Percentiles rank a stretch among this genome's conserved stretches.
These are phyloP conservation scores for Solanum hybrid DNA, from an alignment of 305 asterid genomes.

Conservation along the genomic window DNA sequence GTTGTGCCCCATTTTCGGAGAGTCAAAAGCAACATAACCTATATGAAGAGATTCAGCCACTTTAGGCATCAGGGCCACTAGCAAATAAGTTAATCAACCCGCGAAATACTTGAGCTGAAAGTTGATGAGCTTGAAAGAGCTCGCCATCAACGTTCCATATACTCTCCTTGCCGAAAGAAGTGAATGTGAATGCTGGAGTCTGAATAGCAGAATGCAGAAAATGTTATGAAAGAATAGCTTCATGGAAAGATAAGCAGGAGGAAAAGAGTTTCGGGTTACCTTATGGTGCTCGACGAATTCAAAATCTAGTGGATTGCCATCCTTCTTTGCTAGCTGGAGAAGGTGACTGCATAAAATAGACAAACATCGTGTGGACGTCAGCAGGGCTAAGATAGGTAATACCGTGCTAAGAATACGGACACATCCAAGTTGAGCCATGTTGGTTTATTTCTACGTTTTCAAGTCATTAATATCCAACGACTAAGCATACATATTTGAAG, in stretches of 20 bases:
- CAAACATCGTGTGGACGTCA: background rate
- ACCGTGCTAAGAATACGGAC: background rate
- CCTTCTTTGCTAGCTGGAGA: constrained; percentile 71
- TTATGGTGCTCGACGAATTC: constrained; percentile 86
- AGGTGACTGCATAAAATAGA: constrained; percentile 63
- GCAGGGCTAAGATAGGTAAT: background rate
- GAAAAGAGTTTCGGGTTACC: constrained; percentile 17
- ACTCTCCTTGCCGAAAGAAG: constrained; percentile 72
- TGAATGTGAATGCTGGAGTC: constrained; percentile 90
- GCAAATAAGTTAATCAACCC: constrained; percentile 87
- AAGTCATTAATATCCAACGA: background rate
- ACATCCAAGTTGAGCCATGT: background rate
- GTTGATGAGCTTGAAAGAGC: constrained; percentile 67
- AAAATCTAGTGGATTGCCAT: constrained; percentile 75
- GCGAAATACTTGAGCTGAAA: constrained; percentile 90
- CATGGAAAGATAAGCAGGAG: background rate
- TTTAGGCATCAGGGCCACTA: constrained; percentile 51
- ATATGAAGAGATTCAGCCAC: constrained; percentile 10
- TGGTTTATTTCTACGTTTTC: background rate
- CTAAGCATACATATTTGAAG: background rate
- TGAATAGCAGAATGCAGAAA: constrained; percentile 13
- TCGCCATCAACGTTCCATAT: constrained; percentile 95
- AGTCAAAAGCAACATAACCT: background rate
- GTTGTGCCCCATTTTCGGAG: background rate
- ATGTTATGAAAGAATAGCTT: background rate